Percentiles rank a stretch among this genome's conserved stretches.
phyloP scores from a whole-genome alignment of 306 rosid genomes.

The Quercus rubra region DNA sequence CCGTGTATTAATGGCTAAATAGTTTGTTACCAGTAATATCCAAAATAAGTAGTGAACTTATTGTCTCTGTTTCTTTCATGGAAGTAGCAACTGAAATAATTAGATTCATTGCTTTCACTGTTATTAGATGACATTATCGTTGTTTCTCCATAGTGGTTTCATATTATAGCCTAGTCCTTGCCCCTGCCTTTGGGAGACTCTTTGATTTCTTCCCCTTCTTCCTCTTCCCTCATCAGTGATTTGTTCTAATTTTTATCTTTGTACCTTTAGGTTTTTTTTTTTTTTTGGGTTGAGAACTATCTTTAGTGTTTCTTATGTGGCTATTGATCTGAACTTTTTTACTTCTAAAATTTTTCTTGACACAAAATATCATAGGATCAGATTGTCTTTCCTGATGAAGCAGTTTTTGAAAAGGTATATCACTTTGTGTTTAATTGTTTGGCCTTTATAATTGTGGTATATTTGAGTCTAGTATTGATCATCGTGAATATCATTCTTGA shows the following conservation, averaged over 20 bases:
- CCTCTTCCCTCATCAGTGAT: background rate
- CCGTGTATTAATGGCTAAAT: background rate
- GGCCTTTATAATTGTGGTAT: background rate
- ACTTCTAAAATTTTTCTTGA: conserved; percentile 44
- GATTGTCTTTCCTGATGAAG: conserved; percentile 90
- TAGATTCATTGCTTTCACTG: background rate
- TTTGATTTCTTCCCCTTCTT: background rate
- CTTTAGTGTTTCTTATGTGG: conserved; percentile 5
- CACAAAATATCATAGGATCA: conserved; percentile 65
- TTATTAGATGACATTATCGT: background rate
- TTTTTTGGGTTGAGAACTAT: too few species aligned
- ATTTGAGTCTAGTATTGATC: conserved; percentile 6
- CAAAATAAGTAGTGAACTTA: background rate
- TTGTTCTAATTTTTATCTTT: background rate
- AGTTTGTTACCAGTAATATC: background rate
- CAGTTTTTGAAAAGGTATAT: conserved; percentile 84
- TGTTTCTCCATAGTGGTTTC: background rate
- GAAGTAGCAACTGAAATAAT: background rate
- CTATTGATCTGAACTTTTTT: conserved; percentile 13
- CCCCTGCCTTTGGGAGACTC: background rate
- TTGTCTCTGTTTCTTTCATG: background rate
- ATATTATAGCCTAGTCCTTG: background rate
- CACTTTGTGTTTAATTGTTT: conserved; percentile 14
- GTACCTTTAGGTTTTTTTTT: too few species aligned
- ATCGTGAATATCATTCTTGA: conserved; percentile 16